phyloP scores from a whole-genome alignment of 345 rosid genomes.

The Aquilaria sinensis region DNA sequence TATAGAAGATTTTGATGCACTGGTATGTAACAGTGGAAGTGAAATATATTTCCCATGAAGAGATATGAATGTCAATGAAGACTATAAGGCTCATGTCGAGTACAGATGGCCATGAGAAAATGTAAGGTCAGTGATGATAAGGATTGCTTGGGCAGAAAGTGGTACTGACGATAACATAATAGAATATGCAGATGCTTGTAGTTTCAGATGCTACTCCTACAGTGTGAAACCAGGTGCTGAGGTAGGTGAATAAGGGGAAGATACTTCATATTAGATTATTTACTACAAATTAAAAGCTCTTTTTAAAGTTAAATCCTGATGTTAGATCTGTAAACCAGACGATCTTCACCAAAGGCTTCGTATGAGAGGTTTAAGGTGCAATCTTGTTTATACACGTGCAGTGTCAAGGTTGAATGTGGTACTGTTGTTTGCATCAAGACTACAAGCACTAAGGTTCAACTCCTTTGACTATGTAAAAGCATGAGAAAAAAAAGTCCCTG shows the following conservation, averaged over 20 bases:
- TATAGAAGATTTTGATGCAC: constrained; percentile 74
- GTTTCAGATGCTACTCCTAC: constrained; percentile 58
- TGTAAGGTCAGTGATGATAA: constrained; percentile 37
- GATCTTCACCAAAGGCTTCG: constrained; percentile 74
- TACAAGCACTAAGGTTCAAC: constrained; percentile 73
- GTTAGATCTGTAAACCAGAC: constrained; percentile 55
- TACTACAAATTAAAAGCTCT: constrained; percentile 4
- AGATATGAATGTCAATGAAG: constrained; percentile 61
- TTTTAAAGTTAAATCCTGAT: constrained; percentile 6
- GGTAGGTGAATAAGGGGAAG: constrained; percentile 29
- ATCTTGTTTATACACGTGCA: constrained; percentile 50
- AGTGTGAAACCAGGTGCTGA: constrained; percentile 59
- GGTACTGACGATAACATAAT: constrained; percentile 40
- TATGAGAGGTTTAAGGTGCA: constrained; percentile 83
- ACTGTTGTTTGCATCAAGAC: constrained; percentile 78
- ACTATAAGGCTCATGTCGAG: constrained; percentile 65
- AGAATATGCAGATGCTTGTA: constrained; percentile 38
- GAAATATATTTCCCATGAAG: constrained; percentile 75
- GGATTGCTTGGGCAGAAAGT: constrained; percentile 52
- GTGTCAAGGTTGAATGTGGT: constrained; percentile 64
- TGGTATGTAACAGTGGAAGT: constrained; percentile 83
- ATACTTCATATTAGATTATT: not conserved
- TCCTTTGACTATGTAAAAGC: not conserved
- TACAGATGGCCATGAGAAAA: constrained; percentile 93
- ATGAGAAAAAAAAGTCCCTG: not conserved